These are phyloP conservation scores for Kickxella alabastrina DNA, from an alignment of 192 early-diverging fungal genomes.

Conservation along the genomic window DNA sequence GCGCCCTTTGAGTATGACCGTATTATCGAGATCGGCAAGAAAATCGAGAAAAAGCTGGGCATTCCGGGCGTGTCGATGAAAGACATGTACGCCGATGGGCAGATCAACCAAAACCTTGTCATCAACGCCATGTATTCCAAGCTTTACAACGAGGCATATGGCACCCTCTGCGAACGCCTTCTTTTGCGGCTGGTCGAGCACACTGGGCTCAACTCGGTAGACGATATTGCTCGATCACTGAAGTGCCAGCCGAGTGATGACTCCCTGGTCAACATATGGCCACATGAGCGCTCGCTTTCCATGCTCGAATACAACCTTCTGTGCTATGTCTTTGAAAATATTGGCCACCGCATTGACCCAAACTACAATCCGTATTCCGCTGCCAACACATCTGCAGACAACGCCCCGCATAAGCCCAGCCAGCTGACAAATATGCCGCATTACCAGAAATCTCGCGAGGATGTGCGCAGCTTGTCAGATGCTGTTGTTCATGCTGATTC, in stretches of 20 bases:
- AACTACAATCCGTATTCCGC: background rate
- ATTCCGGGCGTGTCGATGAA: slow-evolving; percentile 25
- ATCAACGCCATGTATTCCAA: slow-evolving; percentile 47
- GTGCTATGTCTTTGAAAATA: slow-evolving; percentile 18
- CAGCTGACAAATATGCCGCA: no score
- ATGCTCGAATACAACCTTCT: slow-evolving; percentile 40
- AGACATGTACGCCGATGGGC: slow-evolving; percentile 12
- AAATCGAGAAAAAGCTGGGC: slow-evolving; percentile 32
- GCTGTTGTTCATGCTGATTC: no score
- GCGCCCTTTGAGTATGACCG: slow-evolving; percentile 33
- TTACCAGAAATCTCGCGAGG: no score
- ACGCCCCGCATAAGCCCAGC: no score
- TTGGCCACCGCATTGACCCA: background rate
- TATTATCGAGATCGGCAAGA: slow-evolving; percentile 24
- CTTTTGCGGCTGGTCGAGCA: slow-evolving; percentile 19
- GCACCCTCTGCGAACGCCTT: slow-evolving; percentile 38
- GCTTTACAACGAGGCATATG: slow-evolving; percentile 44
- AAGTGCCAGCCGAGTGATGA: slow-evolving; percentile 7
- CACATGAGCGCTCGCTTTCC: slow-evolving; percentile 20
- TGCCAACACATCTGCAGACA: background rate
- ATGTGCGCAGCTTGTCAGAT: no score
- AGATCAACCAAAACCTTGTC: slow-evolving; percentile 37
- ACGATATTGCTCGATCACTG: slow-evolving; percentile 16
- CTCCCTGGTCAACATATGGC: background rate
- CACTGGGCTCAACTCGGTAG: slow-evolving; percentile 6